phyloP scores from a whole-genome alignment of 2,329 filamentous ascomycete species.

The Ceratocystis destructans region DNA sequence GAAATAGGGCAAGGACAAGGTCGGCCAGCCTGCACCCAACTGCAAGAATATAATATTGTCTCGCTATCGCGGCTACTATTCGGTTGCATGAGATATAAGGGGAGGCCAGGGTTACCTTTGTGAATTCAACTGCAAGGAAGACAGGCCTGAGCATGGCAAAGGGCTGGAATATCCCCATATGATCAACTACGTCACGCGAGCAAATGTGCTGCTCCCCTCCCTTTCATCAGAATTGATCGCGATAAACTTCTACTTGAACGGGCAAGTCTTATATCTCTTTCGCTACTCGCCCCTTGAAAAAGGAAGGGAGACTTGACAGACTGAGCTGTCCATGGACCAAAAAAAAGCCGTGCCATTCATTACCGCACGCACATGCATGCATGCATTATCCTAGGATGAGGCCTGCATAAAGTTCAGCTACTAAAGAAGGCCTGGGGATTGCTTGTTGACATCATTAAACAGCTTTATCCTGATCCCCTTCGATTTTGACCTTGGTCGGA shows the following conservation, averaged over 20 bases:
- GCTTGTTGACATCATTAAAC: slow-evolving; percentile 6
- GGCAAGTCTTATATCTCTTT: neutral
- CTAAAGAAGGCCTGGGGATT: neutral
- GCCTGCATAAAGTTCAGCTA: slow-evolving; percentile 11
- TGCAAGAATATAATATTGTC: no score
- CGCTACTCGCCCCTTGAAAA: no score
- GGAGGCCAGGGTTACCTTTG: no score
- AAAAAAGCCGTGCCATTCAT: neutral
- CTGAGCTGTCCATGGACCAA: no score
- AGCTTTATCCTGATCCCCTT: neutral
- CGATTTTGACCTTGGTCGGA: neutral
- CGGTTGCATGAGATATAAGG: no score
- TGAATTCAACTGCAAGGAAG: no score
- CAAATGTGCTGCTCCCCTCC: neutral
- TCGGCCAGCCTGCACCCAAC: neutral
- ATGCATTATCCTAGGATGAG: neutral
- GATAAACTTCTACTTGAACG: neutral
- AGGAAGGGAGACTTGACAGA: no score
- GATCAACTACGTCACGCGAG: neutral
- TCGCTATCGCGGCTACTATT: no score
- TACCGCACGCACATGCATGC: neutral
- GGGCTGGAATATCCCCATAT: neutral
- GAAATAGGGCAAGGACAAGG: neutral
- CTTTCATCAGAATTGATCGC: neutral
- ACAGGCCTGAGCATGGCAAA: neutral